Percentiles rank a stretch among this genome's conserved stretches.
Evolutionary conservation across 2,329 filamentous ascomycete species (phyloP).

Genomic region (Colletotrichum sp.): DNA sequence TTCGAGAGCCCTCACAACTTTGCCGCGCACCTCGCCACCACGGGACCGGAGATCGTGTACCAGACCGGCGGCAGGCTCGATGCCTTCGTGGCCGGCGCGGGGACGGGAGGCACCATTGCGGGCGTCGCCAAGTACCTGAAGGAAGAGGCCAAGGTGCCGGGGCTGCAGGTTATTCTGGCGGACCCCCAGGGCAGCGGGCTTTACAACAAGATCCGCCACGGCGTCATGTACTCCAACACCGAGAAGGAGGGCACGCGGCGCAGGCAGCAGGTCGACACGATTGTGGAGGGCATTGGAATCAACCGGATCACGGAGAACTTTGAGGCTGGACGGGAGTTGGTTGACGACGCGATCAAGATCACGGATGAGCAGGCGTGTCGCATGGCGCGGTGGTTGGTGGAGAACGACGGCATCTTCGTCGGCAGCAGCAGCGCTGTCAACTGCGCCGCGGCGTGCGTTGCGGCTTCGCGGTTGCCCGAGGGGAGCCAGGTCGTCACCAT

Average conservation of each 20-base stretch:
- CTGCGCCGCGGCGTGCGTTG: conserved; percentile 78
- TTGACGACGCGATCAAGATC: conserved; percentile 90
- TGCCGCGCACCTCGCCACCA: conserved; percentile 79
- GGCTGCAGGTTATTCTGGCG: conserved; percentile 78
- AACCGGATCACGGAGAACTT: conserved; percentile 96
- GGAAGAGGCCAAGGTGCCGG: conserved; percentile 61
- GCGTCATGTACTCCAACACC: conserved; percentile 92
- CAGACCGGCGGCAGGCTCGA: conserved; percentile 79
- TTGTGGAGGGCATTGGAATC: conserved; percentile 95
- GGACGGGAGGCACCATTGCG: conserved; percentile 91
- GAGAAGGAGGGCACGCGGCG: conserved; percentile 91
- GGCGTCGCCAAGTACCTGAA: conserved; percentile 88
- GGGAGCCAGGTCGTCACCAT: conserved; percentile 78
- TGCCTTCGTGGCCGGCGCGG: conserved; percentile 91
- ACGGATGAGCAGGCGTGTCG: conserved; percentile 85
- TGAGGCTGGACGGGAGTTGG: conserved; percentile 80
- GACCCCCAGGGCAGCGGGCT: conserved; percentile 94
- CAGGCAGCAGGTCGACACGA: conserved; percentile 89
- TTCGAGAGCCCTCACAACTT: conserved; percentile 94
- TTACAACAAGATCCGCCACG: conserved; percentile 89
- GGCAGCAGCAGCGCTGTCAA: conserved; percentile 98
- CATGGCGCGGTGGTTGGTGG: conserved; percentile 97
- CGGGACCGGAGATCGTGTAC: conserved; percentile 85
- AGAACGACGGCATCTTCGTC: conserved; percentile 92
- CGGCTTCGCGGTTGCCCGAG: conserved; percentile 66